Conservation (phyloP, 2,329 filamentous ascomycete species). For the Trichophyton verrucosum region DNA sequence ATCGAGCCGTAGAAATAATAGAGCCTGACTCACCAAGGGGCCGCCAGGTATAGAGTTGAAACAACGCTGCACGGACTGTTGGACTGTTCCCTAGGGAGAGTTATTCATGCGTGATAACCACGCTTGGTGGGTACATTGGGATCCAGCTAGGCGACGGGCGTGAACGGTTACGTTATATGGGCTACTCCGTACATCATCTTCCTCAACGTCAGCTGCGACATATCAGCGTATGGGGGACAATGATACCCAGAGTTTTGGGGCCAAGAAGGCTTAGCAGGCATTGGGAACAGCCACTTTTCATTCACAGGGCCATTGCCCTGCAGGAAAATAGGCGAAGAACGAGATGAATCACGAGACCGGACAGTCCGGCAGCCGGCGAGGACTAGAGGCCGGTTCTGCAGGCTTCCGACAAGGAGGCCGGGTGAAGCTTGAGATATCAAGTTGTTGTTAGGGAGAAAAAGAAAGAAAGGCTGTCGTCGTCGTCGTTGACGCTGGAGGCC, state of each 20-base stretch:
- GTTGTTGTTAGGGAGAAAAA: not conserved
- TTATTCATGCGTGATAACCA: too few species aligned
- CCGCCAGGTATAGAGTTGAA: not conserved
- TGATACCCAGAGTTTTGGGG: not conserved
- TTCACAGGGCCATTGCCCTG: not conserved
- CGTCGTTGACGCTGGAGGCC: not conserved
- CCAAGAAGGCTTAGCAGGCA: not conserved
- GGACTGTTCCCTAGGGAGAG: too few species aligned
- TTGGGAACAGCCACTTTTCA: not conserved
- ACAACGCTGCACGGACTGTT: not conserved
- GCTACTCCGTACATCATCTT: not conserved
- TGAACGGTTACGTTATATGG: not conserved
- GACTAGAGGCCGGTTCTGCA: not conserved
- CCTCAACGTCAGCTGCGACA: not conserved
- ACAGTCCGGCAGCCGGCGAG: not conserved
- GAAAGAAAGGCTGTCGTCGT: not conserved
- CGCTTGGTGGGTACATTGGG: too few species aligned
- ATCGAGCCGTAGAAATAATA: not conserved
- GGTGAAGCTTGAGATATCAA: not conserved
- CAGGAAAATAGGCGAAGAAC: not conserved
- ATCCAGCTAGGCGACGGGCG: not conserved
- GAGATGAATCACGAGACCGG: not conserved
- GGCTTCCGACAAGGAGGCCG: not conserved
- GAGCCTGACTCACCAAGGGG: not conserved
- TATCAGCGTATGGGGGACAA: not conserved